Base-by-base conservation (phyloP, 2,329 filamentous ascomycete species). In the Sclerotinia spermophila region DNA sequence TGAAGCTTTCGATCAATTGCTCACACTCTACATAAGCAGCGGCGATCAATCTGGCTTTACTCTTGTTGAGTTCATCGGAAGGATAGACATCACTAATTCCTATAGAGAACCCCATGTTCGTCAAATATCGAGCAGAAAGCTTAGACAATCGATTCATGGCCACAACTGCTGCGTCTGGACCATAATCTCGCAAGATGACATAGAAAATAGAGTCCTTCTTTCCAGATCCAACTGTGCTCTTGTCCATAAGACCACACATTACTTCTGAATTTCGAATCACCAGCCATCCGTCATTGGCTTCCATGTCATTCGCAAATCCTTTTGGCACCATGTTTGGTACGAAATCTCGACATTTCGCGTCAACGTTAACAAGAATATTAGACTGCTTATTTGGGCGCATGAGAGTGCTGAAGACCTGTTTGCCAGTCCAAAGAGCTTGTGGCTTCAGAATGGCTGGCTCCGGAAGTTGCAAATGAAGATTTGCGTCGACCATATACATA, bases 151-250 rank as follows among this genome's bases (percentile, higher is more conserved):
- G 87, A 78, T 97, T 98, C 96, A 99, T 99, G 68, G 92, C 93
- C 70, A 89, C 87, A 0, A 95, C 94, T 11, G 96, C 94, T 70
- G 92, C 90, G 69, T 97, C 92, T 1, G 94, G 92, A 0, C 96
- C 96, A 77, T 92, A 99, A 82, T 99, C 96, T 84, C 96, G 88
- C 76, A 98, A 88, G 79, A 99, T 95, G 70, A 98, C 92, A 78
- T 97, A 99, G 79, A 98, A 99, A 30, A 99, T 90, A 0, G 94
- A 97, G 79, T 97, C 95, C 79, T 99, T 99, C 84, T 98, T 98
- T 76, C 96, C 96, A 8, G 93, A 90, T 76, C 96, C 96, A n/a
- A 99, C 93, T 0, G 94, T 98, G 1, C 93, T 92, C 82, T 99
- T 99, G 83, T 99, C 96, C 94, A 98, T 97, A 72, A 91, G 88